phyloP scores from a whole-genome alignment of 768 basidiomycete species.

The Kwoniella pini region DNA sequence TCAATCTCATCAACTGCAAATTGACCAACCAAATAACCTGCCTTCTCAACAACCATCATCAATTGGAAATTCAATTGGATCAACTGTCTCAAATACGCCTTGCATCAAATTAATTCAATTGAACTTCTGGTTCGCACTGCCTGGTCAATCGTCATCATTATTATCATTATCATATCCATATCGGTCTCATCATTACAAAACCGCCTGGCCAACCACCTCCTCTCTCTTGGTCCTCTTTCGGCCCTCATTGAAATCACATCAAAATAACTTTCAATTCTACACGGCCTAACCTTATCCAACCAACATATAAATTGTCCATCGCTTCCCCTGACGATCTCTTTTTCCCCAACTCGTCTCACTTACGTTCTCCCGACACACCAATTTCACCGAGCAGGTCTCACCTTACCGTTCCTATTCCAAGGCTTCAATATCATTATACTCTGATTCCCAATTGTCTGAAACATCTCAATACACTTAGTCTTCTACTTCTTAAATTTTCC shows the following conservation, averaged over 20 bases:
- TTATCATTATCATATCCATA: not conserved
- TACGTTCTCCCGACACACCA: slow-evolving; percentile 1
- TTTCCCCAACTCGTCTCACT: slow-evolving; percentile 7
- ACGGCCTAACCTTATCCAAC: no score
- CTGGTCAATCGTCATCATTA: not conserved
- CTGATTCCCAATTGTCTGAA: not conserved
- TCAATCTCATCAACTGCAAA: not conserved
- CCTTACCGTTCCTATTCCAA: slow-evolving; percentile 10
- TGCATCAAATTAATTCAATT: slow-evolving; percentile 3
- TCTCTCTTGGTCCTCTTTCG: slow-evolving; percentile 3
- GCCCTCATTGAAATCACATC: slow-evolving; percentile 23
- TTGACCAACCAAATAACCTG: slow-evolving; percentile 11
- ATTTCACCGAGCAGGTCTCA: slow-evolving; percentile 27
- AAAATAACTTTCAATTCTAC: not conserved
- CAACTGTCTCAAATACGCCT: slow-evolving; percentile 6
- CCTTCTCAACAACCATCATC: slow-evolving; percentile 5
- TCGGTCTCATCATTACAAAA: slow-evolving; percentile 11
- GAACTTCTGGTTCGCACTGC: slow-evolving; percentile 2
- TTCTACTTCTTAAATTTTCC: slow-evolving; percentile 12
- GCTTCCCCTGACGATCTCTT: slow-evolving; percentile 12
- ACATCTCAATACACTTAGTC: slow-evolving; percentile 16
- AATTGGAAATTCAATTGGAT: slow-evolving; percentile 8
- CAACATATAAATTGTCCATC: not conserved
- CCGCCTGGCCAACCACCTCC: slow-evolving; percentile 17
- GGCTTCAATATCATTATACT: not conserved